Base-by-base conservation (phyloP, 2,329 filamentous ascomycete species). In the Fusarium chaquense region DNA sequence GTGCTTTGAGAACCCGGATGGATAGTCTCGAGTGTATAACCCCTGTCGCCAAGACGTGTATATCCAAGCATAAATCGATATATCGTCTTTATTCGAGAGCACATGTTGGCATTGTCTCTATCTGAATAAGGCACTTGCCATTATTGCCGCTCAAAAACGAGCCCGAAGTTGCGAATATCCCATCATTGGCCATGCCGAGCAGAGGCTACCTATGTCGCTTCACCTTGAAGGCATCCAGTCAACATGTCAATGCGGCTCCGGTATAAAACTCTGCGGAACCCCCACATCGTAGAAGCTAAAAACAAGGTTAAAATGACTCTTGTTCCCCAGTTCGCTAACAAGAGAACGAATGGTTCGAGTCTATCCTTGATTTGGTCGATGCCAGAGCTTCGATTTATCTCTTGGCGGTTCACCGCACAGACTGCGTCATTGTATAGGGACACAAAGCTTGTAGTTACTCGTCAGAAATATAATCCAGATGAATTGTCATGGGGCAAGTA, bases 1-100 rank as follows among this genome's bases (percentile, higher is more conserved):
- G 50, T 47, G 36, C 51, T 41, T 36, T 56, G 69, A 71, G 69
- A 61, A 71, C 69, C 69, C 70, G 70, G 69, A 71, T 71, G 58
- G 69, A 63, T 58, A 71, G 50, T 33, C 40, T 59, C 28, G 52
- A 59, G 60, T 24, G 28, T 24, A 36, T 22, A 16, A 71, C 43
- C 69, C 69, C 55, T 71, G 69, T 41, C 40, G 69, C 69, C 69
- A 71, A 71, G 69, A 46, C 51, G 18, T 46, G 50, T 24, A 47
- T 24, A 52, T 28, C 41, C 52, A 63, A 40, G 59, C 58, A 63
- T 28, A 26, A 53, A n/a, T 46, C 28, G 52, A 28, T 56, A 30
- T 22, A 41, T 52, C 49, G 36, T 40, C 18, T 36, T 28, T 26
- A 30, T 41, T 43, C 49, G 58, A 69, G 52, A 30, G 61, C 53